Base-by-base conservation (phyloP, 805 yeast species). In the Pichia paraexigua region DNA sequence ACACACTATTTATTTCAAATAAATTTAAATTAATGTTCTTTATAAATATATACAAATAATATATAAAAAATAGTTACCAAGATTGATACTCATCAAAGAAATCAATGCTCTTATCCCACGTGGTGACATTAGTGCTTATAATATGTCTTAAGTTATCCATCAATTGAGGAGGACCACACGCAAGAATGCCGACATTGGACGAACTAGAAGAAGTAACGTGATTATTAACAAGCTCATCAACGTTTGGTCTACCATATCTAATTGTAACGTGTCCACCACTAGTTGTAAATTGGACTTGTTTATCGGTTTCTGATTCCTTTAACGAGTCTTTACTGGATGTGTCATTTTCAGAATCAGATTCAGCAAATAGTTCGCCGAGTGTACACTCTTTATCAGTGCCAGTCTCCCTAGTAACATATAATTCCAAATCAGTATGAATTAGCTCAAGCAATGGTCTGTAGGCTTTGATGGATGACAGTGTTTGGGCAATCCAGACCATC, bases 101-200 rank as follows among this genome's bases (percentile, higher is more conserved):
- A 25, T 51, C 52, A 24, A 51, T 22, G 42, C 53, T 45, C 15
- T 51, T 51, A 18, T 45, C 46, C 43, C 40, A 45, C 5, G n/a
- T 18, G 12, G 45, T 32, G 4, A 45, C 48, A 32, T 41, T 13
- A 7, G 24, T 8, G 7, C 52, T 2, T 5, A 51, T 18, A 15
- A 41, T 9, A 24, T 49, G 27, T 45, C 53, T 49, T 7, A 52
- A 25, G 2, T 32, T 21, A 21, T 51, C 56, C 51, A 51, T 53
- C 68, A 76, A 68, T 11, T 63, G 48, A n/a, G 71, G 69, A 56
- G 75, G 79, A 42, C 77, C 79, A 69, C 80, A 76, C 6, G 73
- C 63, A 27, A 67, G 66, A 51, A 76, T 57, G 7, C 73, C 79
- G 45, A 70, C 58, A 12, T 76, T 59, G 2, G 44, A 18, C 21